A percentile compares a stretch with the other conserved stretches of the same genome.
phyloP scores from a whole-genome alignment of 2,329 filamentous ascomycete genomes.

The Catunica adiposa region DNA sequence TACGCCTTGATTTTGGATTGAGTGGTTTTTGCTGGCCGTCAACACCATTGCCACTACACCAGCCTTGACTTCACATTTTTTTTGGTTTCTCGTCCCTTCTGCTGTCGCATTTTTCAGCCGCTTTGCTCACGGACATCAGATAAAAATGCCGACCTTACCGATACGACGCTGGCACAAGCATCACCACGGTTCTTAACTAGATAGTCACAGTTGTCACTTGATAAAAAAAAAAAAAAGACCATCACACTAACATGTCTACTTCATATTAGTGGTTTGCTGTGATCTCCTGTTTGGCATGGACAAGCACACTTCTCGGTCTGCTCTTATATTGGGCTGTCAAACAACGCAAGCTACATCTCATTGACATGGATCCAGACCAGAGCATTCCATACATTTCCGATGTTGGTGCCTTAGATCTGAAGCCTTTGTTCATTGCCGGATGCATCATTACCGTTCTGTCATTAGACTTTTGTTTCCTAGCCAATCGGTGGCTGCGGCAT shows the following conservation, averaged over 20 bases:
- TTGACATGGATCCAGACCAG: slow-evolving; percentile 42
- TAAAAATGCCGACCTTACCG: not conserved
- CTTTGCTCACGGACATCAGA: not conserved
- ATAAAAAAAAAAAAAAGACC: too few relatives aligned
- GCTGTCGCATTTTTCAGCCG: not conserved
- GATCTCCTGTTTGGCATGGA: slow-evolving; percentile 48
- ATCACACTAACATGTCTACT: too few relatives aligned
- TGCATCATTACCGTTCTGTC: slow-evolving; percentile 56
- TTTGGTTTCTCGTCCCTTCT: not conserved
- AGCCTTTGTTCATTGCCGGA: slow-evolving; percentile 65
- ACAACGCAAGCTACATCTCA: slow-evolving; percentile 36
- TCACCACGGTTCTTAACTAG: not conserved
- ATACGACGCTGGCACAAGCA: not conserved
- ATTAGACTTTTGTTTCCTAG: slow-evolving; percentile 63
- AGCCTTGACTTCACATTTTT: not conserved
- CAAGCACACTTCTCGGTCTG: slow-evolving; percentile 51
- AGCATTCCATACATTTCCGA: slow-evolving; percentile 58
- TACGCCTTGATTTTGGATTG: not conserved
- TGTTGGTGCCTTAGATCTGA: slow-evolving; percentile 43
- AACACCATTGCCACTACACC: too few relatives aligned
- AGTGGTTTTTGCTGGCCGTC: too few relatives aligned
- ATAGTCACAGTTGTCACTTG: not conserved
- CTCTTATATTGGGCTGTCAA: slow-evolving; percentile 52
- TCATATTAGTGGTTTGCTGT: slow-evolving; percentile 45
- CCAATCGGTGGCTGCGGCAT: slow-evolving; percentile 77